phyloP scores from a whole-genome alignment of 2,329 filamentous ascomycete species.

The Graphilbum ipis-grandicollis region DNA sequence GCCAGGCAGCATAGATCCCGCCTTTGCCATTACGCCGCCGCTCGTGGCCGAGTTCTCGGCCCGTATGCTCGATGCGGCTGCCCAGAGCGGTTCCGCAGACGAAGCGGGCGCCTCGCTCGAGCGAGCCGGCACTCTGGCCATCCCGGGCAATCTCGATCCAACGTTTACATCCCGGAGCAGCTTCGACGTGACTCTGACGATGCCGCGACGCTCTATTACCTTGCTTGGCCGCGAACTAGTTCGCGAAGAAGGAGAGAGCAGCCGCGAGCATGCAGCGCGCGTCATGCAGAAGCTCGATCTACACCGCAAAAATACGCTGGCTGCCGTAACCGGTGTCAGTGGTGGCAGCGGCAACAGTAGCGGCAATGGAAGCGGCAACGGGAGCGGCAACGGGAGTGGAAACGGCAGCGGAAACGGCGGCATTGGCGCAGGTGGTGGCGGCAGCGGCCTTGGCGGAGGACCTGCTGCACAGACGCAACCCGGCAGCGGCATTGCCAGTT shows the following conservation, averaged over 20 bases:
- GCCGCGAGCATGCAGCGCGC: conserved; percentile 65
- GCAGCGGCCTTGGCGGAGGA: conserved; percentile 15
- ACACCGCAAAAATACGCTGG: conserved; percentile 54
- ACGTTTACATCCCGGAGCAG: conserved; percentile 54
- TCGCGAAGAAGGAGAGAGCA: conserved; percentile 53
- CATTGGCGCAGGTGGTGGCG: conserved; percentile 3
- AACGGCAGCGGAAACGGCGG: conserved; percentile 17
- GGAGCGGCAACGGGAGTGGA: conserved; percentile 3
- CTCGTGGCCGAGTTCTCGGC: conserved; percentile 82
- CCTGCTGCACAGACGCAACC: conserved; percentile 21
- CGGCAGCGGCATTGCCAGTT: conserved; percentile 57
- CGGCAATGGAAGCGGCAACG: conserved; percentile 21
- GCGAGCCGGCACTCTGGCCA: conserved; percentile 43
- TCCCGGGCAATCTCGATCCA: conserved; percentile 42
- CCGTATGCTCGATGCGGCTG: conserved; percentile 35
- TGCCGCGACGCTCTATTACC: conserved; percentile 38
- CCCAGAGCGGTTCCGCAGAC: conserved; percentile 18
- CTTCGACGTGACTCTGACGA: conserved; percentile 42
- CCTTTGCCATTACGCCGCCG: conserved; percentile 83
- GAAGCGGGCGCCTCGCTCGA: conserved; percentile 28
- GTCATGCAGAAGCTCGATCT: conserved; percentile 90
- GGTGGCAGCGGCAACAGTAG: conserved; percentile 8
- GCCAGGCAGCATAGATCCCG: conserved; percentile 42
- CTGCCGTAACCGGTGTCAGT: conserved; percentile 14
- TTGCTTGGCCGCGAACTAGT: conserved; percentile 30